Base-by-base conservation (phyloP, 2,329 filamentous ascomycete species). In the Penicillium oxalicum region DNA sequence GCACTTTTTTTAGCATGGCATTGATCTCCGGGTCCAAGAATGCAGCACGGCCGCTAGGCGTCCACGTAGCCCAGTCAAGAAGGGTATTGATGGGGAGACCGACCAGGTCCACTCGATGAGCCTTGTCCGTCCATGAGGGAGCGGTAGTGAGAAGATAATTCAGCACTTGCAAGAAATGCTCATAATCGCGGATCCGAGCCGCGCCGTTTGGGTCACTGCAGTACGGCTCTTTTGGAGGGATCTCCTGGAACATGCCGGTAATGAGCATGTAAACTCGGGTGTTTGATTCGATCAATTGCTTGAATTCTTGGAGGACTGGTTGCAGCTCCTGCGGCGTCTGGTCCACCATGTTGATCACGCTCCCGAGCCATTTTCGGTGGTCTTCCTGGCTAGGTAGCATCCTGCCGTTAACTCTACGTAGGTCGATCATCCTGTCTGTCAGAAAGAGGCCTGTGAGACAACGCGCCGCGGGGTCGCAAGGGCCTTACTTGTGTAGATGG, bases 241-340 rank as follows among this genome's bases (percentile, higher is more conserved):
- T 73, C 67, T 88, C 81, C 28, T 79, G 72, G 67, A 85, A 88
- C 85, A 88, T 88, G 53, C 77, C 72, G 25, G 72, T 71, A 60
- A 86, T 80, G 63, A 83, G 80, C 75, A 87, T 82, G 70, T 81
- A 83, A 26, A 88, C 70, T 24, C 82, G 76, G 1, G 82, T 70
- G 54, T 81, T 81, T 27, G 65, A 65, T 63, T 88, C 84, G 53
- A 88, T 87, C 25, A 87, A 69, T 1, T 78, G 64, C 60, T 82
- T 75, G 70, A 88, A 86, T 54, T 87, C 84, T 52, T 76, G 58
- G 0, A 88, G 66, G 0, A 81, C 81, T 0, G 82, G 83, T 9
- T 77, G 74, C 0, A 87, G 71, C 2, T 76, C 64, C 55, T 76
- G 67, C 4, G 67, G 60, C 6, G 70, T 67, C 12, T 71, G 65